Base-by-base conservation (phyloP, 2,329 filamentous ascomycete genomes). In the Fusarium brevicatenulatum region DNA sequence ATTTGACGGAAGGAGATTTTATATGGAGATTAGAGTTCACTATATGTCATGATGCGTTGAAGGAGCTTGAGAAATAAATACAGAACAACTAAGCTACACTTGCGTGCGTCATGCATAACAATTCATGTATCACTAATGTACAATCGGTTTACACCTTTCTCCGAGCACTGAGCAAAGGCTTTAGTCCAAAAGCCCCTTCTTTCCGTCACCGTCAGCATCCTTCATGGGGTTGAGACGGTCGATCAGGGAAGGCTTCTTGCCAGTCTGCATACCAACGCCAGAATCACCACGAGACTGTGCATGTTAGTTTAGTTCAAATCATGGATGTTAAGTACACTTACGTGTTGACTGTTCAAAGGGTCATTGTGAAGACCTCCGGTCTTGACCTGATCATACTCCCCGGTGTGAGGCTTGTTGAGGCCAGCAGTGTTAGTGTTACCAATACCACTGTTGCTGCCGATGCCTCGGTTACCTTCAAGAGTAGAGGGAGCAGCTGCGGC, bases 191-290 rank as follows among this genome's bases (percentile, higher is more conserved):
- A 76, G 40, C 1, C 74, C 74, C 62, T 76, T 74, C 71, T 77
- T 75, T 34, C 76, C 72, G 28, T 76, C 74, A 36, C 70, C 64
- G 36, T 77, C 74, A 25, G 76, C 55, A 16, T 76, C 76, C 61
- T 72, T 77, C 25, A 74, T 49, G 2, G 70, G 75, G 52, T 76
- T 76, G 13, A 72, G 56, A 19, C 70, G 74, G 7, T 76, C 74
- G 25, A 75, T 39, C n/a, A 76, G 23, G 7, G 72, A 72, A 2
- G 72, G 72, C 47, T 76, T 76, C 63, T 75, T 68, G 21, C 49
- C 23, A 42, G 34, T 37, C 11, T 57, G 39, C 42, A 63, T 53
- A 9, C 47, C 62, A 30, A 73, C 63, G 5, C 73, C 69, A 53
- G 71, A 73, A 16, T 68, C 69, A 18, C n/a, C 55, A 7, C 66